Conservation (phyloP, 768 basidiomycete species). For the Ephemerocybe angulata region DNA sequence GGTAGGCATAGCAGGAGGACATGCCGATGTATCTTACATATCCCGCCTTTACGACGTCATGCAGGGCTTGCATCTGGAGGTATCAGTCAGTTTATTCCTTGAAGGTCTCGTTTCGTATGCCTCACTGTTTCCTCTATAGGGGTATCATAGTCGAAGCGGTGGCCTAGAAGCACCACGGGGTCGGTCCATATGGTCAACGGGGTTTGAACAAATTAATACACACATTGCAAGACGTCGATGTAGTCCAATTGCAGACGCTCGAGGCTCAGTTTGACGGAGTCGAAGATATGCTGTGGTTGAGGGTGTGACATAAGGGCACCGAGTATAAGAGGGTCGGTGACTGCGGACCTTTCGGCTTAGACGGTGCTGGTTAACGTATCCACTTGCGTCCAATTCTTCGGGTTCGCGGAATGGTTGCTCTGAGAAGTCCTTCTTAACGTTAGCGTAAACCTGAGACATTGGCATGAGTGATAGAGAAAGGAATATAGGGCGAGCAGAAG, state of each 20-base stretch:
- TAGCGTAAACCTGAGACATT: constrained; percentile 35
- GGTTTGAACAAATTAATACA: constrained; percentile 9
- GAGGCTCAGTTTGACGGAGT: constrained; percentile 56
- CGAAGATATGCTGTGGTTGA: constrained; percentile 82
- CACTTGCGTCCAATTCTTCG: constrained; percentile 33
- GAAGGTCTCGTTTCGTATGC: too few relatives aligned
- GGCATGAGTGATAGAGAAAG: neutral
- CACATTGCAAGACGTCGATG: constrained; percentile 71
- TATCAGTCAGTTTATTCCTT: too few relatives aligned
- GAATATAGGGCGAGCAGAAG: neutral
- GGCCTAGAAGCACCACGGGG: constrained; percentile 33
- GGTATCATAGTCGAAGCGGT: constrained; percentile 54
- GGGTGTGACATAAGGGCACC: constrained; percentile 14
- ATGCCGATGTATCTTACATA: constrained; percentile 61
- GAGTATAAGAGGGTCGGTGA: neutral
- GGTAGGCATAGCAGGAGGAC: constrained; percentile 53
- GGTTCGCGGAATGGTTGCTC: constrained; percentile 7
- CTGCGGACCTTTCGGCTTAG: constrained; percentile 29
- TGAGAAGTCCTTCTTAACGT: constrained; percentile 24
- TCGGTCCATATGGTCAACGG: constrained; percentile 20
- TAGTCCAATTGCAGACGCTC: constrained; percentile 72
- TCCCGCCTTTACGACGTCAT: constrained; percentile 64
- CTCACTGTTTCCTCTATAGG: constrained; percentile 57
- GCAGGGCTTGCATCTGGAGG: constrained; percentile 61
- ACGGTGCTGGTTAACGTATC: constrained; percentile 56